Evolutionary conservation across 225 moss, liverwort and hornwort genomes (phyloP).

Genomic region (Pleurozium schreberi): DNA sequence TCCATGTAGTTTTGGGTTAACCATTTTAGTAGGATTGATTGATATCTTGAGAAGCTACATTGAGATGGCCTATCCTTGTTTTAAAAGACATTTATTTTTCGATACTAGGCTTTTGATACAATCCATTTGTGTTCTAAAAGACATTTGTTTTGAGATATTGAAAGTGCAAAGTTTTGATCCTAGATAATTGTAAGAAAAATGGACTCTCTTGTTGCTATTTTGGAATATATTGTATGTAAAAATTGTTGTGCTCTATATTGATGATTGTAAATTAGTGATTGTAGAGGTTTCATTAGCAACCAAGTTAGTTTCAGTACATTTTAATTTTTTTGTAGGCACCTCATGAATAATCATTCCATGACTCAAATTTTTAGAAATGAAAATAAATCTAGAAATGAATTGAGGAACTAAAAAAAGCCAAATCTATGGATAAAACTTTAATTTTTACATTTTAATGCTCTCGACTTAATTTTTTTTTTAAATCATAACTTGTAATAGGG

Average conservation of each 20-base stretch:
- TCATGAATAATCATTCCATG: background rate
- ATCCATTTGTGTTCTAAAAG: background rate
- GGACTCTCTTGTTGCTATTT: background rate
- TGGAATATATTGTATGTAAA: background rate
- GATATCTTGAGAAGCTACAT: background rate
- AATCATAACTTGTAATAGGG: background rate
- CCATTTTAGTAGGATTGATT: background rate
- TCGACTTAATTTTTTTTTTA: too few species aligned
- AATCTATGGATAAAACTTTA: background rate
- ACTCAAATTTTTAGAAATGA: background rate
- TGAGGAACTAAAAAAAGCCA: background rate
- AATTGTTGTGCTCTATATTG: background rate
- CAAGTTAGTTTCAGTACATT: background rate
- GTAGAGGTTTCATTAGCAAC: background rate
- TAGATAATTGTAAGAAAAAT: background rate
- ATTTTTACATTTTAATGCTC: background rate
- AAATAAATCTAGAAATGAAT: background rate
- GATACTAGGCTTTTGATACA: background rate
- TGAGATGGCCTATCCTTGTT: accelerated
- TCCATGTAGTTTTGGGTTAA: accelerated
- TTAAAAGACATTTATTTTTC: background rate
- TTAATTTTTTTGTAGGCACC: background rate
- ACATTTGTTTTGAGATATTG: background rate
- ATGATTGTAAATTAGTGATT: background rate
- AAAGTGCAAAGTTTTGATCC: background rate